Base-by-base conservation (phyloP, 2,329 filamentous ascomycete species). In the Dactylellina cionopaga region DNA sequence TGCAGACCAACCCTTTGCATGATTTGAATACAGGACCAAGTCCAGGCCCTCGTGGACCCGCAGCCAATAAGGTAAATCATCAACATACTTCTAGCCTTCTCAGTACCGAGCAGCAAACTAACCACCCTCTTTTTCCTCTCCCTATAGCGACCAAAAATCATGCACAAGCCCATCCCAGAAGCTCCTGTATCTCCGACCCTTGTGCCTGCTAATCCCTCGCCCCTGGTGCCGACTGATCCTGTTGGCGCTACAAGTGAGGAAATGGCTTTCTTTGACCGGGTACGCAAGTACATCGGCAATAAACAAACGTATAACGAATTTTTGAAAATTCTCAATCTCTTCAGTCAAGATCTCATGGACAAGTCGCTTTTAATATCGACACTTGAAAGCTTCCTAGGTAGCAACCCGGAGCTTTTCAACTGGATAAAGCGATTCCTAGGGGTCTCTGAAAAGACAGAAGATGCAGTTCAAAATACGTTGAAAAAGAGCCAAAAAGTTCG, bases 221-320 rank as follows among this genome's bases (percentile, higher is more conserved):
- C 95, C 1, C 86, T 98, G 29, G 88, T 90, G 11, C 92, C 93
- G 0, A 89, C 88, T 0, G 87, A 89, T 0, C 87, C 89, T 0
- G 84, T 89, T 6, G 88, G 88, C n/a, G 90, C 92, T 0, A 90
- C 86, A 22, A 86, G 89, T 59, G 94, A 98, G 66, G 94, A 98
- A 78, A 85, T 98, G 56, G 88, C 88, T 1, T 98, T 98, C 81
- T 99, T 99, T 77, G 95, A 99, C 74, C 89, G 92, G 5, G 92
- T 95, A 15, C 98, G 97, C 85, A 99, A 99, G 81, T 94, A 90
- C 78, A 92, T 99, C 66, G 89, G 90, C 73, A 98, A 98, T 80
- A 91, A 96, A 80, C 90, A 92, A 63, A 90, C 90, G 1, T 96
- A 96, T 85, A 93, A 91, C 77, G 95, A 99, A 80, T 99, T 99